Base-by-base conservation (phyloP, 2,329 filamentous ascomycete species). In the Trematosphaeria pertusa region DNA sequence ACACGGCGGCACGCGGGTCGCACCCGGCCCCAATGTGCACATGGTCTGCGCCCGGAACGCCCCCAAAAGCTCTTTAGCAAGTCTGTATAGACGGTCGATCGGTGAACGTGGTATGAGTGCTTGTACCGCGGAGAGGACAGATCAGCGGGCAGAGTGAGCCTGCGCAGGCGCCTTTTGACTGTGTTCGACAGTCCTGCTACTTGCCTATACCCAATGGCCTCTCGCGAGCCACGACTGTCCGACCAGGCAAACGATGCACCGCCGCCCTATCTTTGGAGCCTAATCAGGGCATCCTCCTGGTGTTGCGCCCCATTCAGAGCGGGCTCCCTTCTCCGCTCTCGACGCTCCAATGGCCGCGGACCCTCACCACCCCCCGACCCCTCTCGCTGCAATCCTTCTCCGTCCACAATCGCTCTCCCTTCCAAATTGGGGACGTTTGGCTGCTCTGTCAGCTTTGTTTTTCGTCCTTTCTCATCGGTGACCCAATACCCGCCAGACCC, bases 261-360 rank as follows among this genome's bases (percentile, higher is more conserved):
- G 59, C 63, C 58, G 59, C 63, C 58, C 56, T 65, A 54, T 52
- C 50, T 52, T 52, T 46, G 50, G 28, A 62, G 53, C 62, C 55
- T 57, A 46, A 50, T 39, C 34, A 41, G 41, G 52, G 44, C 41
- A 36, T 37, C 37, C 35, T 48, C 37, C 44, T 39, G 42, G 48
- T 37, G 48, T 49, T 58, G 54, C 62, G 61, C 61, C 63, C 53
- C 59, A 54, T 56, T 56, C 48, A 48, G 54, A 58, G 49, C 58
- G 47, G 46, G 49, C 42, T 49, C 35, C 39, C 37, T 52, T 43
- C 41, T 40, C 37, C 32, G 9, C 22, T 26, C 20, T 4, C 11
- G n/a, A 10, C 17, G 32, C 31, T 55, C 61, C 62, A 63, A 63
- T 65, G 41, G 51, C 10, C 36, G 49, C 41, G 11, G 31, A 11